A percentile compares a stretch with the other conserved stretches of the same genome.
These are phyloP conservation scores for Scedosporium aurantiacum DNA, from an alignment of 2,329 filamentous ascomycete genomes.

Conservation along the genomic window DNA sequence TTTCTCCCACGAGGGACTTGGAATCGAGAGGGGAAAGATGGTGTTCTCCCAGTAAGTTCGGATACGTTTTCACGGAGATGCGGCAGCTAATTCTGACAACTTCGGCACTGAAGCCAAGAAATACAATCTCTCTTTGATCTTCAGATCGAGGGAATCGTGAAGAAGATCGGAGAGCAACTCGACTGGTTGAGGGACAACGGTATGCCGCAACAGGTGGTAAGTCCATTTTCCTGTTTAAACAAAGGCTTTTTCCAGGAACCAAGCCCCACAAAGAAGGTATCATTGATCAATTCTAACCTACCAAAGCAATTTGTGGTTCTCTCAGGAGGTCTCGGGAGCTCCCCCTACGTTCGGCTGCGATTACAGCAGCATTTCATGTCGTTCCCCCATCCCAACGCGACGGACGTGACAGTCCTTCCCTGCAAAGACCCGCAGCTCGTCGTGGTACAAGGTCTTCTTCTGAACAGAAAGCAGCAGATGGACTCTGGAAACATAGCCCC, in stretches of 20 bases:
- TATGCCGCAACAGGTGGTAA: slow-evolving; percentile 23
- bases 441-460: slow-evolving; percentile 40
- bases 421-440: slow-evolving; percentile 42
- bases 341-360: slow-evolving; percentile 31
- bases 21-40: slow-evolving; percentile 29
- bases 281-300: neutral
- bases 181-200: slow-evolving; percentile 24
- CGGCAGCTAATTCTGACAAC: neutral
- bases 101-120: slow-evolving; percentile 21
- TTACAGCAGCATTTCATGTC: slow-evolving; percentile 25
- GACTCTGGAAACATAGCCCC: slow-evolving; percentile 23
- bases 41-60: slow-evolving; percentile 24
- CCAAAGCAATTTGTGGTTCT: slow-evolving; percentile 29
- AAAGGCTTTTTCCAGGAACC: neutral
- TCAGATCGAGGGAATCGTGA: slow-evolving; percentile 27
- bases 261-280: neutral
- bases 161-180: slow-evolving; percentile 27
- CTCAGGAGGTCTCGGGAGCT: slow-evolving; percentile 34
- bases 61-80: too few species aligned
- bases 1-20: slow-evolving; percentile 24
- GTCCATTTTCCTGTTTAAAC: slow-evolving; percentile 5
- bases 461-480: slow-evolving; percentile 38
- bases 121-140: slow-evolving; percentile 32
- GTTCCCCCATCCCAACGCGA: slow-evolving; percentile 23
- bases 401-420: slow-evolving; percentile 26